Percentiles rank a stretch among this genome's conserved stretches.
These are phyloP conservation scores for Suillus bovinus DNA, from an alignment of 768 basidiomycete genomes.

Conservation along the genomic window DNA sequence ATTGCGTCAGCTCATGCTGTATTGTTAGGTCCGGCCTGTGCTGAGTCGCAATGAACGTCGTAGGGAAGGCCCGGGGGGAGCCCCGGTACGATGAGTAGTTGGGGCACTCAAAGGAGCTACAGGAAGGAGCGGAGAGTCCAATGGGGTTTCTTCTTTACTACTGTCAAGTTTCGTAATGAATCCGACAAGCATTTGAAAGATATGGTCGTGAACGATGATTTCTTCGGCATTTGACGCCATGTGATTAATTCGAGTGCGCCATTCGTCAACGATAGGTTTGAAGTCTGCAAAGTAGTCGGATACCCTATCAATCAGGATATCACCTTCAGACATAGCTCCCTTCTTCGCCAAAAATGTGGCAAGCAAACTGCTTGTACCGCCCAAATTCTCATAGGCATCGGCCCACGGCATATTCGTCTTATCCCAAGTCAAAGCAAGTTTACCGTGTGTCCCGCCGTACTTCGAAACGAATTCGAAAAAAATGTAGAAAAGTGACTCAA, in stretches of 20 bases:
- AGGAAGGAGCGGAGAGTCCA: no score
- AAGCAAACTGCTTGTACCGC: background rate
- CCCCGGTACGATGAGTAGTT: no score
- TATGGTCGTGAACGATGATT: background rate
- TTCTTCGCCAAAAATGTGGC: background rate
- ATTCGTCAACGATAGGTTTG: background rate
- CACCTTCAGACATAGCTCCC: background rate
- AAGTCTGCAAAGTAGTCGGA: background rate
- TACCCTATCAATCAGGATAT: background rate
- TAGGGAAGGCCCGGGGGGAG: no score
- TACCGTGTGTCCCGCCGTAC: background rate
- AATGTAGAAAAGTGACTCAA: background rate
- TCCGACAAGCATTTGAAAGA: background rate
- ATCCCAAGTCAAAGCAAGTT: background rate
- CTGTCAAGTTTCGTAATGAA: background rate
- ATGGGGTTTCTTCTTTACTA: background rate
- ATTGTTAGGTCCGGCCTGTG: no score
- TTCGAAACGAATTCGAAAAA: background rate
- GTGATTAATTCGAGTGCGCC: background rate
- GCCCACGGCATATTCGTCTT: background rate
- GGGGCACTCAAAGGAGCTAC: no score
- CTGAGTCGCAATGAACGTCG: no score
- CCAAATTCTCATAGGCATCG: background rate
- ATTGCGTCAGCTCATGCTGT: no score
- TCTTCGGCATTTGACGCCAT: accelerated